Conservation (phyloP, 371 early-diverging fungal species). For the Coemansia sp. region DNA sequence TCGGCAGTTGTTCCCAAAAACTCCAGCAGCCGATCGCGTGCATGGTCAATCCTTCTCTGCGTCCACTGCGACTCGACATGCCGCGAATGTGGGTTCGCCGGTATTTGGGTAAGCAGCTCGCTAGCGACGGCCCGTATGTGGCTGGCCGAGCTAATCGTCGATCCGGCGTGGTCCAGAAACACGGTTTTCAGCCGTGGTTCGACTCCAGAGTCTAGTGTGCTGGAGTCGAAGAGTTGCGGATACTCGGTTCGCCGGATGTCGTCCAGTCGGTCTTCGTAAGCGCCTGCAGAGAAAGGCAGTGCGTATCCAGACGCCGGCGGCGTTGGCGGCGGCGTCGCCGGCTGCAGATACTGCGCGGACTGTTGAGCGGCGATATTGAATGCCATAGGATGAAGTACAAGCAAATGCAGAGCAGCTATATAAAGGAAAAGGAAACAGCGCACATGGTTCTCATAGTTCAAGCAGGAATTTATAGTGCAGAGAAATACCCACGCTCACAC, state of each 20-base stretch:
- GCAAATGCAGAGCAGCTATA: no score
- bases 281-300: conserved; percentile 19
- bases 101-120: conserved; percentile 56
- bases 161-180: conserved; percentile 71
- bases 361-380: not conserved
- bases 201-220: conserved; percentile 23
- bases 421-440: no score
- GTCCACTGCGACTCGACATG: conserved; percentile 56
- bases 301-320: not conserved
- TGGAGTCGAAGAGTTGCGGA: conserved; percentile 52
- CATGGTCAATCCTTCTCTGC: conserved; percentile 52
- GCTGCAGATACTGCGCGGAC: not conserved
- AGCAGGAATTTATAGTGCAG: not conserved
- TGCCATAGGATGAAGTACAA: not conserved
- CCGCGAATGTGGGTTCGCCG: conserved; percentile 71
- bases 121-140: conserved; percentile 51
- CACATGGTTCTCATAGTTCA: not conserved
- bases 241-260: conserved; percentile 55
- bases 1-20: conserved; percentile 53
- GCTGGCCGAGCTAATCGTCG: conserved; percentile 56
- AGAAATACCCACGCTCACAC: not conserved
- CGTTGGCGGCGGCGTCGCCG: conserved; percentile 9
- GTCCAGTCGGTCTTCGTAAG: conserved; percentile 52
- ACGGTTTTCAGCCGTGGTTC: conserved; percentile 32
- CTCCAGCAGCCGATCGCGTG: conserved; percentile 54